phyloP scores from a whole-genome alignment of 75 land plant genomes.

The Chamaecyparis obtusa region DNA sequence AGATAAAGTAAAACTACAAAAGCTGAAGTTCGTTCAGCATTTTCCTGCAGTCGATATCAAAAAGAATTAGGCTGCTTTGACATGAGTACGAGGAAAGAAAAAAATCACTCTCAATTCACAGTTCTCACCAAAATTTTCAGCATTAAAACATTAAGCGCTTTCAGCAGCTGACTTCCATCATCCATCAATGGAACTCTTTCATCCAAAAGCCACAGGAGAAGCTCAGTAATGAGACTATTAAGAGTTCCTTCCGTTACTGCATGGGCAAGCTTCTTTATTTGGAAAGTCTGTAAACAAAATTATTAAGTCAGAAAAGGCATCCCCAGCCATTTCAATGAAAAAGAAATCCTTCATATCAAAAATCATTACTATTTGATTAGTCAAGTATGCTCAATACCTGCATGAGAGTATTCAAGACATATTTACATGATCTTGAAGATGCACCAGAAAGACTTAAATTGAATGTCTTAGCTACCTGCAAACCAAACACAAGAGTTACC shows the following conservation, averaged over 20 bases:
- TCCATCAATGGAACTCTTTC: constrained; percentile 96
- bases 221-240: constrained; percentile 88
- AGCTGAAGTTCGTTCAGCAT: constrained; percentile 97
- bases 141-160: constrained; percentile 97
- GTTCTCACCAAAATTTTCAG: constrained; percentile 86
- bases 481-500: neutral
- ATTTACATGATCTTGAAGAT: constrained; percentile 98
- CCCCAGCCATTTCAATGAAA: neutral
- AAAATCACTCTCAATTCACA: neutral
- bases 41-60: constrained; percentile 63
- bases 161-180: constrained; percentile 98
- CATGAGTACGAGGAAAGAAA: neutral
- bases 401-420: constrained; percentile 96
- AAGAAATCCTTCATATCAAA: neutral
- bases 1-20: constrained; percentile 92
- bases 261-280: constrained; percentile 90
- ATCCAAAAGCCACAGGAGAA: constrained; percentile 96
- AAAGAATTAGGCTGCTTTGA: neutral
- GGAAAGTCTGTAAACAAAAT: constrained; percentile 75
- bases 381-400: constrained; percentile 53
- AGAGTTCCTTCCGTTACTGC: constrained; percentile 87
- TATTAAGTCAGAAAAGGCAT: constrained; percentile 1
- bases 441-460: constrained; percentile 91
- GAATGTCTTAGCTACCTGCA: constrained; percentile 88
- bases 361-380: neutral